Percentiles rank a stretch among this genome's conserved stretches.
Evolutionary conservation across 2,329 filamentous ascomycete species (phyloP).

Genomic region (Fusarium succisae): DNA sequence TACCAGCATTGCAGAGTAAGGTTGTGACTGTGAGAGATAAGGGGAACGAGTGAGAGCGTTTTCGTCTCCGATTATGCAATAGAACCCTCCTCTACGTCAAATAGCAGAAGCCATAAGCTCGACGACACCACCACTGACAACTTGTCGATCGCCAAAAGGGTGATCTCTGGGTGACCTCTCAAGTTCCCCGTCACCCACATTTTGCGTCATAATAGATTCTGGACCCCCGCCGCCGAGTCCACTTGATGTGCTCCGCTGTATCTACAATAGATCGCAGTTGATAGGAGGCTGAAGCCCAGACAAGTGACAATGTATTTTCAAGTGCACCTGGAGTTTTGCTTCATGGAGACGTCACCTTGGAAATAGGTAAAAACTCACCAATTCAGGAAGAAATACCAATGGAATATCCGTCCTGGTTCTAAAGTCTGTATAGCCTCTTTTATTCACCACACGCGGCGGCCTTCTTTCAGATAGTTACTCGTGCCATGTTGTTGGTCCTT

Average conservation of each 20-base stretch:
- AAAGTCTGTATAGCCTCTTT: neutral
- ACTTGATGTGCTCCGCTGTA: neutral
- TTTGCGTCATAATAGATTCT: constrained; percentile 19
- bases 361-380: too few species aligned
- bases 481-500: constrained; percentile 10
- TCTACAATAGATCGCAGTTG: neutral
- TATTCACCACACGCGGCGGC: neutral
- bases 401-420: neutral
- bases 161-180: neutral
- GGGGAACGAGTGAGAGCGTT: neutral
- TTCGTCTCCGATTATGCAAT: neutral
- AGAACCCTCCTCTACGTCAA: neutral
- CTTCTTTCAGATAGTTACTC: neutral
- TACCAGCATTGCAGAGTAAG: neutral
- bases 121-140: constrained; percentile 2
- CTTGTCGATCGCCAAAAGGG: constrained; percentile 9
- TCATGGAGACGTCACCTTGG: neutral
- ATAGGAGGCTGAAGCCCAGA: neutral
- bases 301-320: neutral
- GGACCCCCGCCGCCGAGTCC: neutral
- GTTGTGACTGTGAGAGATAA: neutral
- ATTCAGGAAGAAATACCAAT: neutral
- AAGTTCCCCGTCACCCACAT: neutral
- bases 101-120: constrained; percentile 6
- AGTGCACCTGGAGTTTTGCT: constrained; percentile 2